A percentile compares a stretch with the other conserved stretches of the same genome.
phyloP scores from a whole-genome alignment of 2,329 filamentous ascomycete genomes.

The Fusarium sororula region DNA sequence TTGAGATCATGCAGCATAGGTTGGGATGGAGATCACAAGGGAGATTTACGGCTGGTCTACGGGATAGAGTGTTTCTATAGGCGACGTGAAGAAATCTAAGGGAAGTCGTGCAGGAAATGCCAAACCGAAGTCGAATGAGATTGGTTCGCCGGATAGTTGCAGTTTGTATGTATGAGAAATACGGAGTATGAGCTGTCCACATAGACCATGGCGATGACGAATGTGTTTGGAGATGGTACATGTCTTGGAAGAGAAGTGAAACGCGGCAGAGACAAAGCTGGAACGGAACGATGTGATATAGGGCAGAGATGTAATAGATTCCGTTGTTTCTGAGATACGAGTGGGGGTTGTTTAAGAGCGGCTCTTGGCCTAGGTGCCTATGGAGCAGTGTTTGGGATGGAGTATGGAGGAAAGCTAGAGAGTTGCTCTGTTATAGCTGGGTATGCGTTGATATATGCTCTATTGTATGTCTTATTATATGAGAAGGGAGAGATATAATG shows the following conservation, averaged over 20 bases:
- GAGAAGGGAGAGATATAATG: background rate
- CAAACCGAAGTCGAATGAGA: background rate
- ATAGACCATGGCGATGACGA: background rate
- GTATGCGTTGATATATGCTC: background rate
- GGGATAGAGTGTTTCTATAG: background rate
- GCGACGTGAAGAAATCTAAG: background rate
- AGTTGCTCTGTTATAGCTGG: background rate
- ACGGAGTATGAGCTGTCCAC: background rate
- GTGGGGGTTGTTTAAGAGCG: background rate
- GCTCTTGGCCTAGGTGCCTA: background rate
- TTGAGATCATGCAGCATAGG: constrained; percentile 1
- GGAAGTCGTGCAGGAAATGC: background rate
- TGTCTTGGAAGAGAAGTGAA: constrained; percentile 27
- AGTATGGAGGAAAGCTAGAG: background rate
- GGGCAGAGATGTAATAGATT: background rate
- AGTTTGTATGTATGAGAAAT: background rate
- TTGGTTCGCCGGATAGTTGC: background rate
- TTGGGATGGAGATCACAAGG: constrained; percentile 3
- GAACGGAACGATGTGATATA: constrained; percentile 16
- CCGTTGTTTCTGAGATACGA: constrained; percentile 1
- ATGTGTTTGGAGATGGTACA: constrained; percentile 16
- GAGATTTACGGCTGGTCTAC: background rate
- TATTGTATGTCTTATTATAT: background rate
- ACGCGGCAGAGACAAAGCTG: constrained; percentile 27
- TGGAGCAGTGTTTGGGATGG: background rate